Evolutionary conservation across 2,329 filamentous ascomycete species (phyloP), one percentile per base, ranked within the genome.

Genomic region (Lachnellula occidentalis): DNA sequence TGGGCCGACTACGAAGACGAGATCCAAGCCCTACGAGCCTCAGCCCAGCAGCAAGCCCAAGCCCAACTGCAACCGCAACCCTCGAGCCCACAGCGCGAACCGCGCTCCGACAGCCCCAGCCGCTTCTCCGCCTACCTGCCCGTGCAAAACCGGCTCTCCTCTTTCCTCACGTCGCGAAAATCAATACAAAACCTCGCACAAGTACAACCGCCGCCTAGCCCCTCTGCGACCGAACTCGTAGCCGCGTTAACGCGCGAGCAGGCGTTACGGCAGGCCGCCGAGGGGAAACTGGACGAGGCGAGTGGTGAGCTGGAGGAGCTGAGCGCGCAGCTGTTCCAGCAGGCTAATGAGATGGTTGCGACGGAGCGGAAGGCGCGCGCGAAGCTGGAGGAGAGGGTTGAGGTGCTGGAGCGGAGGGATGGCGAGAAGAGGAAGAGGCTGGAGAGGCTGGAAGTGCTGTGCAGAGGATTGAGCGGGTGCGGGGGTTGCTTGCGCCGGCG

Each of bases 311-410:
- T 92, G 19, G 89, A 92, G 71, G 89, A 94, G 72, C 74, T 94
- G 60, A 88, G 81, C 65, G 86, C 81, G 19, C 80, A 79, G 49
- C 73, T 94, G 51, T 94, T 94, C 69, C 84, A 88, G 72, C 85
- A 92, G 73, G 89, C 89, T 50, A 94, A 94, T 69, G 84, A 91
- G 72, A 94, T 94, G 89, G 89, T 94, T 19, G 88, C 89, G 2
- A 76, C 79, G 17, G 89, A 94, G 75, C 76, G 89, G 43, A 79
- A 82, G 54, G 86, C 86, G 34, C 75, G 87, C 55, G 87, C 86
- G 5, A 81, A 78, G 65, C 76, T 94, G 22, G 87, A 91, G 72
- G 83, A 87, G 68, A 74, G 87, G 39, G 79, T 94, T 7, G 79
- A 76, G 55, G 76, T 84, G 64, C 72, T 94, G 21, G 88, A 92